These are phyloP conservation scores for Agaricales sp. DNA, from an alignment of 1,284 basidiomycete genomes.

Conservation along the genomic window DNA sequence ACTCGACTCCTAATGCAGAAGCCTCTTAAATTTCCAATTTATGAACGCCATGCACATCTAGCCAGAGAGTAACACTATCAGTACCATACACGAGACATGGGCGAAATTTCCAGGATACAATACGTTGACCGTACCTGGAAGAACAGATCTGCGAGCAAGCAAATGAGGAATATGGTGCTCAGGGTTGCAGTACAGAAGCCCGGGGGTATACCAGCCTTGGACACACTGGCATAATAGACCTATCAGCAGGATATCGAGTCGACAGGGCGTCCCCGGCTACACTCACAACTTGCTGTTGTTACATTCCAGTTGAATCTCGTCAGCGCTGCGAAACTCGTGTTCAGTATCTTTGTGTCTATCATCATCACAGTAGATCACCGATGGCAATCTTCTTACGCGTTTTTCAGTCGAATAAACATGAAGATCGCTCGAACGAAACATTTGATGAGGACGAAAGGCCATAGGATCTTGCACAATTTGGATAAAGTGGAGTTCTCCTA, in stretches of 20 bases:
- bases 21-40: constrained; percentile 60
- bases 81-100: constrained; percentile 5
- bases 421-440: constrained; percentile 57
- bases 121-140: constrained; percentile 62
- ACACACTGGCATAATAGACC: too few species aligned
- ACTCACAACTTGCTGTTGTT: constrained; percentile 63
- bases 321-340: constrained; percentile 31
- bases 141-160: constrained; percentile 53
- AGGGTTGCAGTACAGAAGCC: constrained; percentile 53
- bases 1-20: too few species aligned
- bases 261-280: constrained; percentile 43
- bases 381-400: constrained; percentile 37
- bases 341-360: background rate
- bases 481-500: constrained; percentile 71
- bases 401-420: constrained; percentile 65
- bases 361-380: too few species aligned
- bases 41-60: constrained; percentile 68
- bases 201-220: constrained; percentile 40
- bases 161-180: constrained; percentile 58
- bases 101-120: constrained; percentile 2
- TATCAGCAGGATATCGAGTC: constrained; percentile 29
- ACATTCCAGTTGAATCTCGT: constrained; percentile 70
- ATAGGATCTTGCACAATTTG: constrained; percentile 57
- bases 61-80: constrained; percentile 10
- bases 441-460: constrained; percentile 65